phyloP scores from a whole-genome alignment of 495 filamentous ascomycete species.

The Delitschia confertaspora region DNA sequence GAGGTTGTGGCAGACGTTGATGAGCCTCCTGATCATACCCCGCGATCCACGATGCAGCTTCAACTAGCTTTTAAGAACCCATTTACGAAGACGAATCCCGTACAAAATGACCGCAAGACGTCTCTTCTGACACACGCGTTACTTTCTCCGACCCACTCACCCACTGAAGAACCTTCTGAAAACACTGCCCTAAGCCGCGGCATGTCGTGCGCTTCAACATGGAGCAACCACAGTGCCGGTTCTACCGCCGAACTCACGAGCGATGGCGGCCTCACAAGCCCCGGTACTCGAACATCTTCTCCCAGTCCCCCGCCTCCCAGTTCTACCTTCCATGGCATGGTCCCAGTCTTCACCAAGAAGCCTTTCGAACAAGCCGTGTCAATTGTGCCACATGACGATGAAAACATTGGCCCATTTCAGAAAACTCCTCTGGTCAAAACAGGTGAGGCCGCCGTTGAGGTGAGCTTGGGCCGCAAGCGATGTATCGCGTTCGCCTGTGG shows the following conservation, averaged over 20 bases:
- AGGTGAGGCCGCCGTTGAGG: constrained; percentile 33
- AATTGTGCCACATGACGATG: constrained; percentile 30
- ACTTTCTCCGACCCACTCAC: constrained; percentile 9
- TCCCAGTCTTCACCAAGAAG: constrained; percentile 31
- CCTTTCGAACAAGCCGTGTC: constrained; percentile 21
- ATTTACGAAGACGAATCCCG: constrained; percentile 17
- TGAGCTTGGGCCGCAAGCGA: constrained; percentile 58
- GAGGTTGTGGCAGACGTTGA: constrained; percentile 28
- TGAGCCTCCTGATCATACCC: constrained; percentile 29
- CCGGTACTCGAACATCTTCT: constrained; percentile 66
- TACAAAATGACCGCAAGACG: constrained; percentile 15
- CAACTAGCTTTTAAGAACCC: constrained; percentile 13
- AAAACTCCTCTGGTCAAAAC: constrained; percentile 2
- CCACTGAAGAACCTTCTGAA: constrained; percentile 10
- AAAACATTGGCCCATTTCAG: constrained; percentile 24
- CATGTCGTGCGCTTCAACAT: constrained; percentile 56
- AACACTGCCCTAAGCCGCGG: constrained; percentile 5
- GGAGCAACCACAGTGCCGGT: constrained; percentile 64
- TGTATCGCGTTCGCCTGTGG: constrained; percentile 81
- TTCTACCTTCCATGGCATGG: constrained; percentile 27
- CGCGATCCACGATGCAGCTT: constrained; percentile 17
- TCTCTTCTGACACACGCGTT: constrained; percentile 24
- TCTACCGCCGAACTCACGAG: constrained; percentile 85
- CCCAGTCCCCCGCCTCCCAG: constrained; percentile 71
- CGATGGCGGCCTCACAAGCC: constrained; percentile 85